Conservation (phyloP, 2,329 filamentous ascomycete species). For the Teratosphaeria destructans region DNA sequence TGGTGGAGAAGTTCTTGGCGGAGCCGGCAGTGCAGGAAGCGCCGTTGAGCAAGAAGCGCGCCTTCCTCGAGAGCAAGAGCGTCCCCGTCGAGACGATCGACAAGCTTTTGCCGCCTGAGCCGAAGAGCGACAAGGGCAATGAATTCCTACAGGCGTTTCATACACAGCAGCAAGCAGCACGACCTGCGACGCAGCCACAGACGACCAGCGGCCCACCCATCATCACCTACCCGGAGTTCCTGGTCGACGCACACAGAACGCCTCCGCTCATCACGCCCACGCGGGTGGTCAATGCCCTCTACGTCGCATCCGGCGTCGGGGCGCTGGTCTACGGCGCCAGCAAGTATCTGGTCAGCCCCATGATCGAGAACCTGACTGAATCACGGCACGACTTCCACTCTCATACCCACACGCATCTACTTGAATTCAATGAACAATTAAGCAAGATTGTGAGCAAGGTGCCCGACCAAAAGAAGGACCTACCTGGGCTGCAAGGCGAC, state of each 20-base stretch:
- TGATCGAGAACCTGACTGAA: slow-evolving; percentile 43
- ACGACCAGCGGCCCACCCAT: slow-evolving; percentile 44
- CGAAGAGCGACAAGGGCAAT: not conserved
- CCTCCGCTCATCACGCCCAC: slow-evolving; percentile 49
- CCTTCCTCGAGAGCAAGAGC: slow-evolving; percentile 70
- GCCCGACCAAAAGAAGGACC: slow-evolving; percentile 10
- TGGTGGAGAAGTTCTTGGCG: slow-evolving; percentile 65
- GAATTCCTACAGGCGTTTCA: slow-evolving; percentile 16
- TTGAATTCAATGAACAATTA: slow-evolving; percentile 47
- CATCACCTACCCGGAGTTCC: slow-evolving; percentile 58
- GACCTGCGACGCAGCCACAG: slow-evolving; percentile 19
- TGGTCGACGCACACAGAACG: slow-evolving; percentile 47
- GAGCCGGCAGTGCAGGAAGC: slow-evolving; percentile 62
- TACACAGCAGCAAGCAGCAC: slow-evolving; percentile 9
- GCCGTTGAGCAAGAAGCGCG: slow-evolving; percentile 59
- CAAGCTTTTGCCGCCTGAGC: slow-evolving; percentile 41
- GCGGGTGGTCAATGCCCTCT: slow-evolving; percentile 47
- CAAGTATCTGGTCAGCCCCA: slow-evolving; percentile 56
- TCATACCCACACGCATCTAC: slow-evolving; percentile 42
- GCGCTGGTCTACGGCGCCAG: slow-evolving; percentile 58
- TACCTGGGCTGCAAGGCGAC: not conserved
- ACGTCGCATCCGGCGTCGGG: slow-evolving; percentile 45
- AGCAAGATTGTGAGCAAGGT: slow-evolving; percentile 21
- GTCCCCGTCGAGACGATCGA: slow-evolving; percentile 58
- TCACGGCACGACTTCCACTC: slow-evolving; percentile 48